A percentile compares a stretch with the other conserved stretches of the same genome.
phyloP scores from a whole-genome alignment of 2,329 filamentous ascomycete species.

The Colletotrichum filicis region DNA sequence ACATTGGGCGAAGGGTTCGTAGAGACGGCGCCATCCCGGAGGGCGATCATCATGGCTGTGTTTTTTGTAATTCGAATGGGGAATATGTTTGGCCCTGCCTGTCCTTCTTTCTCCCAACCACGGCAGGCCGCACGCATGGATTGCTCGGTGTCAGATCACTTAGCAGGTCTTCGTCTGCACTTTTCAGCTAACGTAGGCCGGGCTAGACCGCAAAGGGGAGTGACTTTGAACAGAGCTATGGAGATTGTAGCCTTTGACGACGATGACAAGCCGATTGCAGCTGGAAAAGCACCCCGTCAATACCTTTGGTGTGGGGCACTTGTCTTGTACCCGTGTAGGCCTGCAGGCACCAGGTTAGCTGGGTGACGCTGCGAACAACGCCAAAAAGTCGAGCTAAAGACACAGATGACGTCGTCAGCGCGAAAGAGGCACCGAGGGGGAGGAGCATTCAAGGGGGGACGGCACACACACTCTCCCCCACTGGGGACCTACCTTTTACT shows the following conservation, averaged over 20 bases:
- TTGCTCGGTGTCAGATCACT: background rate
- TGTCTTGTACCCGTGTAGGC: constrained; percentile 7
- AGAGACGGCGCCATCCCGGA: constrained; percentile 28
- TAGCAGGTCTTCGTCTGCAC: background rate
- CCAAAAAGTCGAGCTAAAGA: constrained; percentile 32
- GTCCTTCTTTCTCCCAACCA: background rate
- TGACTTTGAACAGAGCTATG: constrained; percentile 15
- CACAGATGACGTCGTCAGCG: constrained; percentile 36
- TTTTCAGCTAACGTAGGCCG: background rate
- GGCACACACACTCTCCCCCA: background rate
- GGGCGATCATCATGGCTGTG: constrained; percentile 30
- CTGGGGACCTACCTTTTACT: background rate
- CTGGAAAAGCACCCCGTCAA: background rate
- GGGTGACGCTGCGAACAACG: constrained; percentile 32
- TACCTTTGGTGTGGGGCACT: constrained; percentile 18
- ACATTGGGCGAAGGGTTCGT: constrained; percentile 22
- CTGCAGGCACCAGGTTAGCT: constrained; percentile 22
- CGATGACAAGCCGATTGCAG: background rate
- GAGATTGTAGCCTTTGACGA: constrained; percentile 16
- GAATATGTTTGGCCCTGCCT: background rate
- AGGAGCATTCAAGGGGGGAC: background rate
- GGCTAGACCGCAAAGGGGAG: background rate
- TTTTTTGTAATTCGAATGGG: background rate
- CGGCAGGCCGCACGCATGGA: background rate
- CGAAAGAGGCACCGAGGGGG: constrained; percentile 33